Conservation (phyloP, 2,329 filamentous ascomycete species). For the Xylogone sp. region DNA sequence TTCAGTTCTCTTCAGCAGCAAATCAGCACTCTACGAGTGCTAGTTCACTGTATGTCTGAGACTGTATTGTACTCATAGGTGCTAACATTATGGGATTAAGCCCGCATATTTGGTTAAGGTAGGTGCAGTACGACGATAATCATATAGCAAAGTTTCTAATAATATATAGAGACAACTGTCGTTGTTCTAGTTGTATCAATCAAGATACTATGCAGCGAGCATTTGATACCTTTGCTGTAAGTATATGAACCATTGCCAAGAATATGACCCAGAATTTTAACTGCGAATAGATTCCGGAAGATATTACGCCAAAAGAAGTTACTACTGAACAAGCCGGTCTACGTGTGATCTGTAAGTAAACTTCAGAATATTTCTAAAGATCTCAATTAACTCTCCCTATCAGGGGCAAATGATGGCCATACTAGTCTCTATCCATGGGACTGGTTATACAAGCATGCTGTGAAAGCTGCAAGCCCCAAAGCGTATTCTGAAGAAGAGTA, state of each 20-base stretch:
- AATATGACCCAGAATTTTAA: conserved; percentile 10
- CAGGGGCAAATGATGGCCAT: conserved; percentile 67
- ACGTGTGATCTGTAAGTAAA: conserved; percentile 45
- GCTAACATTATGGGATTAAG: conserved; percentile 20
- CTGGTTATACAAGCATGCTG: conserved; percentile 50
- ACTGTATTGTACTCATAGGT: neutral
- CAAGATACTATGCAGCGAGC: conserved; percentile 66
- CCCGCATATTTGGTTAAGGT: conserved; percentile 38
- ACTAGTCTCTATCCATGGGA: conserved; percentile 61
- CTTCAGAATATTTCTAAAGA: conserved; percentile 1
- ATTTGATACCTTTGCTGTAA: conserved; percentile 63
- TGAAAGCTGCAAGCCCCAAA: conserved; percentile 25
- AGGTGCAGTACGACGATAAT: conserved; percentile 3
- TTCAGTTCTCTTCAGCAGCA: neutral
- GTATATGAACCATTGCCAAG: conserved; percentile 16
- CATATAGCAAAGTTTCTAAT: conserved; percentile 6
- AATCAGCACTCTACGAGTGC: neutral
- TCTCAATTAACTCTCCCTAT: conserved; percentile 7
- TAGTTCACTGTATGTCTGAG: neutral
- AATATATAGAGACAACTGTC: conserved; percentile 61
- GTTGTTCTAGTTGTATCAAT: conserved; percentile 63
- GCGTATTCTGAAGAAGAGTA: conserved; percentile 18
- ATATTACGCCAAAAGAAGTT: conserved; percentile 33
- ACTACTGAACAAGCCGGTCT: conserved; percentile 33
- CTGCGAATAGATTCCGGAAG: conserved; percentile 38